Base-by-base conservation (phyloP, 192 early-diverging fungal genomes). In the Coemansia sp. region DNA sequence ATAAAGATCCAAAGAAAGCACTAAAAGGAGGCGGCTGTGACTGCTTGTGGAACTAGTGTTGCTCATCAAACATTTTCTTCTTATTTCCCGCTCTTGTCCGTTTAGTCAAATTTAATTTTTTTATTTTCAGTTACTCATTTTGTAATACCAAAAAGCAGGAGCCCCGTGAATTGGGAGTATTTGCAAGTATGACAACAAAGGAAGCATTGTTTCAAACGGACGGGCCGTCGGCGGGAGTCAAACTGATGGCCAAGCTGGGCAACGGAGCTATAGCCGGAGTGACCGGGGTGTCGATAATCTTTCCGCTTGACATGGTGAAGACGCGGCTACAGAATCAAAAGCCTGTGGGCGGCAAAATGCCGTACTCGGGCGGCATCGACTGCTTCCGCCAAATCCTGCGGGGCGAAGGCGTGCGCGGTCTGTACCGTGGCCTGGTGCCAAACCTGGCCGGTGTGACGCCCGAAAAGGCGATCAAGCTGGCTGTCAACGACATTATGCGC, bases 391-490 rank as follows among this genome's bases (percentile, higher is more conserved):
- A 95, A 81, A 95, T 92, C 20, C 61, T 98, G 46, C 88, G 88
- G 38, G 85, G 83, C 58, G 97, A 97, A 69, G 97, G 97, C 47
- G 65, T 96, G 36, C 75, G 85, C 40, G 95, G 93, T 40, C 83
- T 98, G 40, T 98, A 98, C 85, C 90, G 90, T 46, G 97, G 97
- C 26, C 94, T 97, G 88, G 84, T 88, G 17, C 87, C 95, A 15
- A 95, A 95, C 21, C 74, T 98, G 31, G 83, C 90, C 23, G 94
- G 94, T 38, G 90, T 96, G 52, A 98, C 97, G 25, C 94, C 97
- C 31, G 94, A 96, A 83, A 95, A 94, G 82, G 94, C 95, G 22
- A 86, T 94, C 75, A 79, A 82, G 65, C 72, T 82, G 38, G 66
- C 84, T 6, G 75, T 82, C 53, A 72, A 70, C 62, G 76, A 74